Percentiles rank a stretch among this genome's conserved stretches.
phyloP scores from a whole-genome alignment of 768 basidiomycete species.

The Tricholoma furcatifolium region DNA sequence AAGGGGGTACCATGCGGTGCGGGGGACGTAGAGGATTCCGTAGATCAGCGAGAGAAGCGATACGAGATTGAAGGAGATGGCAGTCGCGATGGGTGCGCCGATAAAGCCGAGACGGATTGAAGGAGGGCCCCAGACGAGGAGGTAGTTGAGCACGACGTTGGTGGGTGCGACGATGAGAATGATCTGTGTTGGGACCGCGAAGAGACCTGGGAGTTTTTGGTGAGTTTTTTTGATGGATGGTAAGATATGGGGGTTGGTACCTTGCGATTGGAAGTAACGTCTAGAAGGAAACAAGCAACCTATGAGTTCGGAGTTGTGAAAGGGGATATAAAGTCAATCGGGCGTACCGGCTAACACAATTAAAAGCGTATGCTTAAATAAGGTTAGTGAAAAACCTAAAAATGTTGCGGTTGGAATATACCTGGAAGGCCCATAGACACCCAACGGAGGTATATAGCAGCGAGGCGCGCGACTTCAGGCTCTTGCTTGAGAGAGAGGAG shows the following conservation, averaged over 20 bases:
- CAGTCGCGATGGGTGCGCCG: constrained; percentile 90
- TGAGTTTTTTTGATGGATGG: not conserved
- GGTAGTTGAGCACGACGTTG: constrained; percentile 80
- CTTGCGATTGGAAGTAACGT: constrained; percentile 84
- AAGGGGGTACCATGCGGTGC: constrained; percentile 83
- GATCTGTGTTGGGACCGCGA: constrained; percentile 82
- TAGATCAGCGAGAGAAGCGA: constrained; percentile 60
- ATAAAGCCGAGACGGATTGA: constrained; percentile 82
- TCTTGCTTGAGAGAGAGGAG: constrained; percentile 78
- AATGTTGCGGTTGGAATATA: constrained; percentile 18
- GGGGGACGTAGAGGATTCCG: constrained; percentile 58
- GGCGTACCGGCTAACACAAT: constrained; percentile 45
- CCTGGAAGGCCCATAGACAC: constrained; percentile 77
- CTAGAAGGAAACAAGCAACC: constrained; percentile 24
- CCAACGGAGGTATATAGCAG: constrained; percentile 74
- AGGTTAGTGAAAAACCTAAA: not conserved
- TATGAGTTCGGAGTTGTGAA: not conserved
- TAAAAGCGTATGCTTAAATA: constrained; percentile 47
- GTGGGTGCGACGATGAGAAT: constrained; percentile 81
- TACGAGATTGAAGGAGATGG: constrained; percentile 87
- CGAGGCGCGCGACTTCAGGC: constrained; percentile 77
- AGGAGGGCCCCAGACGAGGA: constrained; percentile 89
- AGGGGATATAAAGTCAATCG: not conserved
- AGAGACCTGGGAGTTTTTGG: constrained; percentile 57
- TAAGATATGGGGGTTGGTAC: constrained; percentile 37